Evolutionary conservation across 2,329 filamentous ascomycete genomes (phyloP).

Genomic region (Hymenoscyphus repandus): DNA sequence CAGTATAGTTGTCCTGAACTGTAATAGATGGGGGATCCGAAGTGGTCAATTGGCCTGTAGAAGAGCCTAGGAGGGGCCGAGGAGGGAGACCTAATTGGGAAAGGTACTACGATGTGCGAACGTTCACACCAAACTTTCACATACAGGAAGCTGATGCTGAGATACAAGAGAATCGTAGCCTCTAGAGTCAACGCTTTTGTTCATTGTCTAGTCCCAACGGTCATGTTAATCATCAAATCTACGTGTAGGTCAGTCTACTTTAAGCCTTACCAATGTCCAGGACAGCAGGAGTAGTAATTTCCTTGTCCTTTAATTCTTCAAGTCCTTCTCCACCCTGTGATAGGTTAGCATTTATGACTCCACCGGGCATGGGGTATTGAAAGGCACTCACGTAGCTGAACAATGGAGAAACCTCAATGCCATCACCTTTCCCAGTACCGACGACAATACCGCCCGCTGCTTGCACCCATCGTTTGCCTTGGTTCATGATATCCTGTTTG

Average conservation of each 20-base stretch:
- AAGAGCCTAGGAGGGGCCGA: too few species aligned
- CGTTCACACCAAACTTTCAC: neutral
- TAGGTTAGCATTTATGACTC: slow-evolving; percentile 42
- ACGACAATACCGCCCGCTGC: slow-evolving; percentile 71
- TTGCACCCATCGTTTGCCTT: slow-evolving; percentile 82
- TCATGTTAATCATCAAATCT: slow-evolving; percentile 4
- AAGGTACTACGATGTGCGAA: neutral
- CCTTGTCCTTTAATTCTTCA: slow-evolving; percentile 48
- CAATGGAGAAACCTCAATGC: slow-evolving; percentile 86
- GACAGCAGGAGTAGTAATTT: slow-evolving; percentile 47
- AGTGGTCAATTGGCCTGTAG: too few species aligned
- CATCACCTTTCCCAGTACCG: slow-evolving; percentile 55
- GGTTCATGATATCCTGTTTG: slow-evolving; percentile 80
- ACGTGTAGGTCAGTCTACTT: neutral
- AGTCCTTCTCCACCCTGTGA: slow-evolving; percentile 58
- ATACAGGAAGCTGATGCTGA: neutral
- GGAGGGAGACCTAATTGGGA: too few species aligned
- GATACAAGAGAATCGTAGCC: neutral
- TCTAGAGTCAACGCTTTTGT: neutral
- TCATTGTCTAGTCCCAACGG: neutral
- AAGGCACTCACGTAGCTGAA: slow-evolving; percentile 82
- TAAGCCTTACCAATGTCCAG: slow-evolving; percentile 39
- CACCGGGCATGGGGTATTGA: neutral
- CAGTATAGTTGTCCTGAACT: too few species aligned
- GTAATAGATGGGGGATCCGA: too few species aligned